Base-by-base conservation (phyloP, 345 rosid species). In the Camelina laxa region DNA sequence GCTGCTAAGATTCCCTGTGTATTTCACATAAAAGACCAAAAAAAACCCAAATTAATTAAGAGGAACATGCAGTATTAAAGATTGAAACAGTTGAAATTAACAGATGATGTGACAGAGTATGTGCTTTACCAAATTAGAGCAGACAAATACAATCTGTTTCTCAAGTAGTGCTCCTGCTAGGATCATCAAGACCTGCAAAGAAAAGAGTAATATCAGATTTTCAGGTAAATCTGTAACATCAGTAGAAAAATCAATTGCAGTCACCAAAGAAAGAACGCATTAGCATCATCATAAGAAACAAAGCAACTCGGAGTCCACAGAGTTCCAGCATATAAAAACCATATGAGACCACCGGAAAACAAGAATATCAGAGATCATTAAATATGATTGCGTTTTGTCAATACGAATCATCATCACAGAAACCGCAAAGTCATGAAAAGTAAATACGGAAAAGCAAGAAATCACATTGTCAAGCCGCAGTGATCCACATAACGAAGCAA, bases 401-500 rank as follows among this genome's bases (percentile, higher is more conserved):
- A 16, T 48, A 41, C 21, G 38, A 31, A 65, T 47, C 57, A 56
- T 57, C 51, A 65, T 56, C 30, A 7, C 9, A 68, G 36, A 67
- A 60, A 66, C 60, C 1, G 13, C 42, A 64, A 6, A n/a, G n/a
- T 21, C 17, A 56, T 44, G 35, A 49, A 57, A 67, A 36, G 55
- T 17, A 14, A 12, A 53, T 51, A 30, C 20, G 35, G 49, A 64
- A 33, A 53, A 55, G 55, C 51, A 70, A 60, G 68, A 55, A 66
- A 80, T 83, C 78, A 91, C 98, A 58, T 88, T 82, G 78, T 94
- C 98, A 74, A 94, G 97, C 41, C 97, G 87, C 72, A 94, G 78
- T 72, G 97, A 84, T 53, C 97, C 98, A 79, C 97, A 94, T 80
- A 88, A 80, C 62, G 90, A 86, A 64, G 98, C 93, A 67, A 94